Evolutionary conservation across 2,329 filamentous ascomycete species (phyloP), one percentile per base, ranked within the genome.

Genomic region (Aspergillus sp.): DNA sequence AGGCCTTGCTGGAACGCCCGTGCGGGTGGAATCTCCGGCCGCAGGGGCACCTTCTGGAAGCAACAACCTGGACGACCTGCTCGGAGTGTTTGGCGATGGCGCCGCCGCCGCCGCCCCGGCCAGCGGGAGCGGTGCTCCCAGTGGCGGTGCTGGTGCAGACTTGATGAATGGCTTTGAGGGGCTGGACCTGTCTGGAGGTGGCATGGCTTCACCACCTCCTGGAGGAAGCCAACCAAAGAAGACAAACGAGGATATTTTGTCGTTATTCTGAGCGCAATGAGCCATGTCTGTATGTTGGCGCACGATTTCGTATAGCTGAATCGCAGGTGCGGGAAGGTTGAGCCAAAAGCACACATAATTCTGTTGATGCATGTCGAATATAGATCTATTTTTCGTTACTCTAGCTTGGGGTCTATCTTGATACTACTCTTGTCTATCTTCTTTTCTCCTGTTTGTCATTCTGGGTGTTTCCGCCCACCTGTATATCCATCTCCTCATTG

Each of bases 141-240:
- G 70, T 60, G 69, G 64, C 45, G 67, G 68, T 49, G 71, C 70
- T 50, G 69, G 74, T 61, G 78, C 77, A 66, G 84, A 87, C 68
- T 82, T 97, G 82, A 82, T 89, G 81, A 92, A 92, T 72, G 93
- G 93, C 0, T 96, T 99, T 72, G 91, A 88, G 28, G 87, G 87
- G 4, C 82, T 99, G 79, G 88, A 91, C 78, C 81, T 99, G 72
- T 85, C 87, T 50, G 87, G 85, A 43, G 71, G 71, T 58, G 60
- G 62, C 56, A 67, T 66, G 28, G 62, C 70, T 51, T 64, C 75
- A 38, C 64, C 70, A 17, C 63, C 67, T 38, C 54, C 67, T 4
- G 53, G 63, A 12, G 67, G 64, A 38, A 69, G 63, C 41, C 70
- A 72, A 54, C 63, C 66, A 45, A 81, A 82, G 73, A 83, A 82